Conservation (phyloP, 148 eudicot genomes). For the Euryodendron excelsum region DNA sequence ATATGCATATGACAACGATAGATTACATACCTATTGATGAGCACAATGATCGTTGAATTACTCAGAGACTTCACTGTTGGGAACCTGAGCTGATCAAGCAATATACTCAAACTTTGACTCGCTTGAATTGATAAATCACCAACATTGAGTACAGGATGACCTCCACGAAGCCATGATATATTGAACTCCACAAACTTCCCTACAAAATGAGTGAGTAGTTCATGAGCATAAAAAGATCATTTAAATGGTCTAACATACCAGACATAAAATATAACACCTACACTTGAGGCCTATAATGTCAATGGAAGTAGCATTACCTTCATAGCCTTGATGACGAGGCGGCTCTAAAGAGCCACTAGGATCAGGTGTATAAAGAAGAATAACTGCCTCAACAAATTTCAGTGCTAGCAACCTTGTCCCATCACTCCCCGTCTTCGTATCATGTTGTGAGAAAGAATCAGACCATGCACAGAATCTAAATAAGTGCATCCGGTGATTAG, state of each 20-base stretch:
- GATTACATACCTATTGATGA: conserved; percentile 67
- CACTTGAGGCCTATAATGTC: neutral
- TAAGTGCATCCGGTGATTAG: neutral
- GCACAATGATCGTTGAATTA: conserved; percentile 70
- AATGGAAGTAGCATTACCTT: conserved; percentile 41
- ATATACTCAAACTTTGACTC: conserved; percentile 65
- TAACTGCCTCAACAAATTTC: conserved; percentile 75
- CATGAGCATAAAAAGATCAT: conserved; percentile 16
- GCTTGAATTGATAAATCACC: conserved; percentile 91
- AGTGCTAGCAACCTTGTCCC: conserved; percentile 79
- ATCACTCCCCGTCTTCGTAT: conserved; percentile 65
- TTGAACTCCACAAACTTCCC: conserved; percentile 59
- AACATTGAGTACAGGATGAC: conserved; percentile 83
- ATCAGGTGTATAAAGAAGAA: conserved; percentile 86
- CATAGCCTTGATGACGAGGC: conserved; percentile 45
- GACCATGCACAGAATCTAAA: conserved; percentile 12
- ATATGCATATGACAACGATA: neutral
- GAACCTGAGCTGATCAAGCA: conserved; percentile 92
- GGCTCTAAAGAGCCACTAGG: conserved; percentile 77
- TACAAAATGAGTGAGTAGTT: conserved; percentile 20
- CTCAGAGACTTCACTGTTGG: conserved; percentile 74
- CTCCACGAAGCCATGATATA: conserved; percentile 90
- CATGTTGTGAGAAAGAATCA: conserved; percentile 18
- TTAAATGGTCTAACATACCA: neutral
- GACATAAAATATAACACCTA: neutral